Conservation (phyloP, 345 rosid genomes). For the Acer saccharum region DNA sequence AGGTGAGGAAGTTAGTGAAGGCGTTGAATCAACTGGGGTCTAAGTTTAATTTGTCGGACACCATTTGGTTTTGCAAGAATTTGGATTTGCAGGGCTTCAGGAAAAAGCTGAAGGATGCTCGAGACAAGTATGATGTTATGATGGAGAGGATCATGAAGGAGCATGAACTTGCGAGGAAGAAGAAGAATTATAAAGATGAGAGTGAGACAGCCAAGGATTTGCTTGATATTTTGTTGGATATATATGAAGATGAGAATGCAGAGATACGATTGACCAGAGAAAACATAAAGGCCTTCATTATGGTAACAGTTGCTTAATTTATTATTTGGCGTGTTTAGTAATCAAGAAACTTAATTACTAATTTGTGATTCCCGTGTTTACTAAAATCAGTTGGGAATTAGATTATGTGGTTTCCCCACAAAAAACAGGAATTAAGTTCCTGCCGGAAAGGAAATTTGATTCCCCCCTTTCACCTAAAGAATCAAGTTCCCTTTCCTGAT, state of each 20-base stretch:
- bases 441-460: no score
- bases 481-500: no score
- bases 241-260: conserved; percentile 61
- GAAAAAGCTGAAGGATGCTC: conserved; percentile 60
- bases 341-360: no score
- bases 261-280: conserved; percentile 66
- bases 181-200: conserved; percentile 15
- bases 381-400: no score
- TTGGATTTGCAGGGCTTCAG: conserved; percentile 64
- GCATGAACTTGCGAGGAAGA: conserved; percentile 44
- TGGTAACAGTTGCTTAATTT: conserved; percentile 41
- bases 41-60: conserved; percentile 58
- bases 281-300: conserved; percentile 71
- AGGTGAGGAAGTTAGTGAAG: conserved; percentile 55
- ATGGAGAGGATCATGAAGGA: conserved; percentile 71
- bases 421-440: no score
- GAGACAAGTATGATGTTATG: conserved; percentile 56
- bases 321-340: no score
- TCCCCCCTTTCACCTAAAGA: no score
- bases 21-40: conserved; percentile 61
- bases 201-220: conserved; percentile 37
- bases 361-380: no score
- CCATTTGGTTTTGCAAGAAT: conserved; percentile 66
- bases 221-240: conserved; percentile 64
- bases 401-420: no score